phyloP scores from a whole-genome alignment of 192 early-diverging fungal genomes.

The Backusella circina region DNA sequence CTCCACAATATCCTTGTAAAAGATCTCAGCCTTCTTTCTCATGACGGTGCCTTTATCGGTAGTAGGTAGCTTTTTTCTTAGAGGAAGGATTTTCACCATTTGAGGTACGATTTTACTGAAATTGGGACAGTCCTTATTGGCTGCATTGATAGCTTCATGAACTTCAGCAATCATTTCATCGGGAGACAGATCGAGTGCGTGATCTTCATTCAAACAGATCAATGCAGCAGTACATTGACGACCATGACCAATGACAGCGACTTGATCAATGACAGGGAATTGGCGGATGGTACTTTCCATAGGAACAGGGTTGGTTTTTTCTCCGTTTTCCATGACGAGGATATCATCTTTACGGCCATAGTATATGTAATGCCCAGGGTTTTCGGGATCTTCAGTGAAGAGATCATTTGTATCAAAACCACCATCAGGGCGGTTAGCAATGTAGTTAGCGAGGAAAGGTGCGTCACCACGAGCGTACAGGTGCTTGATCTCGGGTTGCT shows the following conservation, averaged over 20 bases:
- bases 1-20: not conserved
- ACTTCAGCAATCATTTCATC: not conserved
- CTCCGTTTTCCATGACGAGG: slow-evolving; percentile 28
- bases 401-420: slow-evolving; percentile 23
- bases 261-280: not conserved
- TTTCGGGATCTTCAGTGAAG: not conserved
- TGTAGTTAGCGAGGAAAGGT: not conserved
- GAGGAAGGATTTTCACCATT: slow-evolving; percentile 28
- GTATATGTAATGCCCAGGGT: not conserved
- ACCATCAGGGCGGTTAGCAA: slow-evolving; percentile 15
- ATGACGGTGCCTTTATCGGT: slow-evolving; percentile 29
- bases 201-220: not conserved
- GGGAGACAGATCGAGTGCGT: not conserved
- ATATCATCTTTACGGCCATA: slow-evolving; percentile 22
- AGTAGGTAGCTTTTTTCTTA: not conserved
- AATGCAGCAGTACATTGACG: slow-evolving; percentile 8
- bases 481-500: not conserved
- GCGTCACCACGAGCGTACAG: not conserved
- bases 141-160: slow-evolving; percentile 3
- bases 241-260: slow-evolving; percentile 11
- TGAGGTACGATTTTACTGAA: slow-evolving; percentile 15
- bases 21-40: slow-evolving; percentile 3
- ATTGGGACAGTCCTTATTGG: slow-evolving; percentile 21
- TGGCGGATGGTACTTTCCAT: slow-evolving; percentile 12
- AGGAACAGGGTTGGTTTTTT: slow-evolving; percentile 33